Percentiles rank a stretch among this genome's conserved stretches.
phyloP scores from a whole-genome alignment of 176 grass and related monocot genomes.

The Oryza punctata region DNA sequence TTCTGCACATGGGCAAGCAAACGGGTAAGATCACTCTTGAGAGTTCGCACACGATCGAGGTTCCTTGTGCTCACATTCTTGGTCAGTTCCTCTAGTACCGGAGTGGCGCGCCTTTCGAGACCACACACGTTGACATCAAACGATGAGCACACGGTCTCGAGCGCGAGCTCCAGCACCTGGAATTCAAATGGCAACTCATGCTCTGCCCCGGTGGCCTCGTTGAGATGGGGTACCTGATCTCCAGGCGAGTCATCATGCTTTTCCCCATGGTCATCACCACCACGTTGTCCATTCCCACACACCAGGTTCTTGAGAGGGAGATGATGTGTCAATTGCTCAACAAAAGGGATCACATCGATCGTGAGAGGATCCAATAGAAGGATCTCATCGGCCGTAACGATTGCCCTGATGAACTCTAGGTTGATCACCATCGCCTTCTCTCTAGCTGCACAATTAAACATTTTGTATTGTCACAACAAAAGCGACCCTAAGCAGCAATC shows the following conservation, averaged over 20 bases:
- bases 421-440: slow-evolving; percentile 96
- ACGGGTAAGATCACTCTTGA: slow-evolving; percentile 85
- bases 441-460: slow-evolving; percentile 64
- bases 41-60: slow-evolving; percentile 84
- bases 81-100: slow-evolving; percentile 86
- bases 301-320: slow-evolving; percentile 59
- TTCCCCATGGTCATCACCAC: slow-evolving; percentile 30
- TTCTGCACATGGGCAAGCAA: slow-evolving; percentile 96
- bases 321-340: slow-evolving; percentile 80
- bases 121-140: slow-evolving; percentile 67
- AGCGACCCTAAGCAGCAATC: neutral
- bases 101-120: slow-evolving; percentile 78
- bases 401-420: slow-evolving; percentile 85
- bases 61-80: slow-evolving; percentile 96
- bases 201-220: slow-evolving; percentile 60
- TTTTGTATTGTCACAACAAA: slow-evolving; percentile 26
- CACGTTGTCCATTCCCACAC: slow-evolving; percentile 36
- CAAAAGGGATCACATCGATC: slow-evolving; percentile 82
- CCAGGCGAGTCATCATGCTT: slow-evolving; percentile 34
- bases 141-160: slow-evolving; percentile 66
- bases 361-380: slow-evolving; percentile 79
- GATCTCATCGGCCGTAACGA: slow-evolving; percentile 90
- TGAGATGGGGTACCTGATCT: slow-evolving; percentile 39
- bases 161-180: slow-evolving; percentile 91
- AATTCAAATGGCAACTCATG: slow-evolving; percentile 92